Conservation (phyloP, 768 basidiomycete genomes). For the Boletus tylopilopsis region DNA sequence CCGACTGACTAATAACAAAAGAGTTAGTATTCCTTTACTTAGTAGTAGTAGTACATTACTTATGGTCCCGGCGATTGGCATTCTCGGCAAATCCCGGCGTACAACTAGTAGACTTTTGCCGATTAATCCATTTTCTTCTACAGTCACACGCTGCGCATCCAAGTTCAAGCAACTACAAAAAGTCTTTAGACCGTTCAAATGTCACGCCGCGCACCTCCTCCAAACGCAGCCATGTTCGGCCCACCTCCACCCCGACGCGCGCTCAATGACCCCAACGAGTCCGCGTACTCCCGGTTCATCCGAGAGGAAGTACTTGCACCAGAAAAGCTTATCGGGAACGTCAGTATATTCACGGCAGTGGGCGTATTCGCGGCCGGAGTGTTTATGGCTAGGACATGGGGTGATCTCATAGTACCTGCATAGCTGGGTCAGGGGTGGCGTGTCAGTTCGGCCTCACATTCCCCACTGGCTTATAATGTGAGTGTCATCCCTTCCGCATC, state of each 20-base stretch:
- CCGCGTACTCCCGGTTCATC: conserved; percentile 49
- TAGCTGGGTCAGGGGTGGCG: conserved; percentile 20
- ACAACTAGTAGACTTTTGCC: neutral
- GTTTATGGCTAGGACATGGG: conserved; percentile 69
- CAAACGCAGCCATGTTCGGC: conserved; percentile 50
- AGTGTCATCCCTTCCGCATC: neutral
- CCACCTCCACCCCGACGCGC: conserved; percentile 38
- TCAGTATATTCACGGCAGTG: conserved; percentile 64
- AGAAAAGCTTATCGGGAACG: conserved; percentile 71
- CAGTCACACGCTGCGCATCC: neutral
- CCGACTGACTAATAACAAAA: neutral
- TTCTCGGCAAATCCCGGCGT: conserved; percentile 16
- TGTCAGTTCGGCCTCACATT: neutral
- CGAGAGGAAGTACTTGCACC: conserved; percentile 67
- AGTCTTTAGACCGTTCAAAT: conserved; percentile 33
- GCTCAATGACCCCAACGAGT: conserved; percentile 57
- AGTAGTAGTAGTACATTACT: too few relatives aligned
- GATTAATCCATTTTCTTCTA: conserved; percentile 2
- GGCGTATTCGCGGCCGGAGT: conserved; percentile 70
- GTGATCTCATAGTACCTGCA: conserved; percentile 70
- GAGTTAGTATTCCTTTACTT: too few relatives aligned
- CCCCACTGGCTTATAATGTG: conserved; percentile 3
- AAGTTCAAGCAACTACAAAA: conserved; percentile 1
- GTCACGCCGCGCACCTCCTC: conserved; percentile 67
- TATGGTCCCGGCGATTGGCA: conserved; percentile 4